Percentiles rank a stretch among this genome's conserved stretches.
These are phyloP conservation scores for Microdochium paspali DNA, from an alignment of 2,329 filamentous ascomycete species.

Conservation along the genomic window DNA sequence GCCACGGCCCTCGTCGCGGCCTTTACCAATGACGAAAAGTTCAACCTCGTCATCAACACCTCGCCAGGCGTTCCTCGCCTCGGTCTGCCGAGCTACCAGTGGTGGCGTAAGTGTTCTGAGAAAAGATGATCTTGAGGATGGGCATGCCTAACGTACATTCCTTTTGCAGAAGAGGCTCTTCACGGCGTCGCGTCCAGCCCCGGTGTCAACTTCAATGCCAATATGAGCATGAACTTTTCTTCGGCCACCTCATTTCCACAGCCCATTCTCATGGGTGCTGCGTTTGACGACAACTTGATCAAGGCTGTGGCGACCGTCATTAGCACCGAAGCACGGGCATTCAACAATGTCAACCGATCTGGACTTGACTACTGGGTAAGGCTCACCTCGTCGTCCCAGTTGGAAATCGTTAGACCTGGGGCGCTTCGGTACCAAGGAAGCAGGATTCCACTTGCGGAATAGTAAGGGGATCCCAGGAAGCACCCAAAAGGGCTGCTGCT, in stretches of 20 bases:
- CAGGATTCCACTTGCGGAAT: too few relatives aligned
- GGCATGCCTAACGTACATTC: not conserved
- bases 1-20: slow-evolving; percentile 12
- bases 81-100: slow-evolving; percentile 48
- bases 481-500: too few relatives aligned
- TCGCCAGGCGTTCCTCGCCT: slow-evolving; percentile 42
- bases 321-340: slow-evolving; percentile 20
- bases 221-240: slow-evolving; percentile 12
- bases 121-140: not conserved
- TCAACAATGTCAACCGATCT: slow-evolving; percentile 17
- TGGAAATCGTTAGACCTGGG: too few relatives aligned
- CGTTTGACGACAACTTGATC: slow-evolving; percentile 20
- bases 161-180: slow-evolving; percentile 38
- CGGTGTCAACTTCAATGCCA: slow-evolving; percentile 23
- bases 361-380: slow-evolving; percentile 12
- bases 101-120: slow-evolving; percentile 31
- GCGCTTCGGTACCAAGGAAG: too few relatives aligned
- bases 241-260: slow-evolving; percentile 21
- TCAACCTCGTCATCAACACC: slow-evolving; percentile 14
- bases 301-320: slow-evolving; percentile 16
- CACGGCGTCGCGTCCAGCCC: slow-evolving; percentile 49
- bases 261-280: slow-evolving; percentile 18
- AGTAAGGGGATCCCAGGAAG: too few relatives aligned
- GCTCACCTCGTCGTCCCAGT: too few relatives aligned
- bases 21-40: slow-evolving; percentile 14